Evolutionary conservation across 768 basidiomycete species (phyloP), one percentile per base, ranked within the genome.

Genomic region (Leccinum boreale): DNA sequence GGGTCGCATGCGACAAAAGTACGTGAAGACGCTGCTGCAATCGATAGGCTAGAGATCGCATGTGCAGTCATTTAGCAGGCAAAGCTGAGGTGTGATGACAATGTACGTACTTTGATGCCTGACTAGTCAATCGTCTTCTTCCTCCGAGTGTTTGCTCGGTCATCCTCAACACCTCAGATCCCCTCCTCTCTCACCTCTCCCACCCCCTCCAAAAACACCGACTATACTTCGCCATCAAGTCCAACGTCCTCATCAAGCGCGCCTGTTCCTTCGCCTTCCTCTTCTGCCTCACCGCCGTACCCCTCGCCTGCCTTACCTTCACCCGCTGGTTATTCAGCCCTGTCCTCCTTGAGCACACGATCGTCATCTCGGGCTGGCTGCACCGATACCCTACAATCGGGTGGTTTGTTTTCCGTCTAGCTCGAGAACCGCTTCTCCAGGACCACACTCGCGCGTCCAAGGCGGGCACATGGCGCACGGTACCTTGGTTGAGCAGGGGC

Each of bases 271-370:
- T 77, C 33, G 78, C 82, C 0, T 92, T 91, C 65, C 66, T 86
- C 55, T 64, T 80, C 24, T 88, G 81, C 78, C 28, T 79, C 51
- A 85, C 88, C 1, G 80, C 81, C 61, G 2, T 67, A 69, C 9
- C 88, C 7, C 70, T 72, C 21, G 75, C 83, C 46, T 95, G 92
- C 91, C 73, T 86, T 47, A 70, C 80, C 17, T 91, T 94, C 74
- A 87, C 90, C 0, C 77, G 74, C 42, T 94, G 90, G 92, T 94
- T 94, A 79, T 92, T 94, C 63, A 92, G 92, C 0, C 91, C 92
- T 5, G 77, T 87, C 1, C 74, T 95, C 53, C 65, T 91, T 28
- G 85, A 88, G 50, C 84, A 90, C 21, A 67, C 92, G 61, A 78
- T 81, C 56, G 70, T 81, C 29, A 75, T 76, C 28, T 86, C 89